These are phyloP conservation scores for Saturnispora dispora DNA, from an alignment of 805 yeast genomes.

Conservation along the genomic window DNA sequence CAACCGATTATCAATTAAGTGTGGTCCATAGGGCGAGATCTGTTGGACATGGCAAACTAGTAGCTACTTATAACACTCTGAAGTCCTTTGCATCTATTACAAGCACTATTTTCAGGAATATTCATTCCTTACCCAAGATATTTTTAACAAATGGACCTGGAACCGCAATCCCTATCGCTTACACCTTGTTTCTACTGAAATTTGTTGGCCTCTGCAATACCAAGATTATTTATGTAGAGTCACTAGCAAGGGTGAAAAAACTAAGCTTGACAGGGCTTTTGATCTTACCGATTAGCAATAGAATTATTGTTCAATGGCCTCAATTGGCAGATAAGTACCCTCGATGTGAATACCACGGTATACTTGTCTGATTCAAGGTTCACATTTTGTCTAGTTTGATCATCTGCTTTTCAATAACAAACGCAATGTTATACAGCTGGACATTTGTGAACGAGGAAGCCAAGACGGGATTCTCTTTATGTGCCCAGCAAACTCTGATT, in stretches of 20 bases:
- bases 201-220: slow-evolving; percentile 39
- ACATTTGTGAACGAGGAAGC: slow-evolving; percentile 32
- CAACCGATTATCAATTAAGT: slow-evolving; percentile 15
- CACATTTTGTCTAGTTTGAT: slow-evolving; percentile 42
- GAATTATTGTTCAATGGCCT: slow-evolving; percentile 89
- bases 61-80: slow-evolving; percentile 28
- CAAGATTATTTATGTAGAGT: slow-evolving; percentile 70
- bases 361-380: slow-evolving; percentile 43
- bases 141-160: slow-evolving; percentile 71
- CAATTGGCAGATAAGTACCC: slow-evolving; percentile 40
- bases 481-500: slow-evolving; percentile 44
- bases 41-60: slow-evolving; percentile 29
- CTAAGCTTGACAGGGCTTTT: slow-evolving; percentile 73
- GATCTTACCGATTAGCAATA: slow-evolving; percentile 59
- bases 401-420: slow-evolving; percentile 45
- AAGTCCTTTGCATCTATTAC: slow-evolving; percentile 24
- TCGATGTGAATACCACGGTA: slow-evolving; percentile 68
- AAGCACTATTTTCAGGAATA: slow-evolving; percentile 4
- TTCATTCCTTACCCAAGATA: slow-evolving; percentile 20
- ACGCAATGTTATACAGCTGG: slow-evolving; percentile 40
- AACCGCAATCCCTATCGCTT: slow-evolving; percentile 62
- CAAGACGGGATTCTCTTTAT: background rate
- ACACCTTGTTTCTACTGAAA: slow-evolving; percentile 43
- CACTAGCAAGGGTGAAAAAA: slow-evolving; percentile 69
- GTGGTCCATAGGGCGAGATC: slow-evolving; percentile 29